Evolutionary conservation across 176 grass and related monocot species (phyloP).

Genomic region (Juncus inflexus): DNA sequence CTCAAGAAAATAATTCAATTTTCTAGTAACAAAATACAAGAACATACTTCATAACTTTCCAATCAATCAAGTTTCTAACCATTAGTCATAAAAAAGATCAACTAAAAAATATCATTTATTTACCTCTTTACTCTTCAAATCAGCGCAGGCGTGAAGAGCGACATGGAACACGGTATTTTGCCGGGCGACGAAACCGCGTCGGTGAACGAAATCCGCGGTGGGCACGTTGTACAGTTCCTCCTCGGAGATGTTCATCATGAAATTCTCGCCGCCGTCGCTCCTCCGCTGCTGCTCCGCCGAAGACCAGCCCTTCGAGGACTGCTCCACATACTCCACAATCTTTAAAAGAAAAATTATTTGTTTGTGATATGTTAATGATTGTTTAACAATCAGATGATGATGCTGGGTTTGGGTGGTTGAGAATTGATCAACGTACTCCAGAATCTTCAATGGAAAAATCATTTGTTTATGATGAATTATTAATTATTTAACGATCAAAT

Average conservation of each 20-base stretch:
- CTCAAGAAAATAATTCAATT: too few species aligned
- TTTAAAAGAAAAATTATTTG: slow-evolving; percentile 22
- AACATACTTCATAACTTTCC: slow-evolving; percentile 9
- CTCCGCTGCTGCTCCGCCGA: slow-evolving; percentile 51
- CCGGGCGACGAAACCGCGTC: slow-evolving; percentile 59
- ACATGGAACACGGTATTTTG: slow-evolving; percentile 84
- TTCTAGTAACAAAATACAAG: not conserved
- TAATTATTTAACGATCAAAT: too few species aligned
- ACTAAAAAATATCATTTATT: slow-evolving; percentile 3
- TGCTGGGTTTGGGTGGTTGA: too few species aligned
- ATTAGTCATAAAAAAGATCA: slow-evolving; percentile 11
- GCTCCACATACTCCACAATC: slow-evolving; percentile 94
- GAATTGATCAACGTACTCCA: slow-evolving; percentile 50
- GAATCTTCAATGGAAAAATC: slow-evolving; percentile 48
- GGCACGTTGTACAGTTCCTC: slow-evolving; percentile 96
- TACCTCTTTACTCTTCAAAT: slow-evolving; percentile 83
- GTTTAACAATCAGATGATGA: too few species aligned
- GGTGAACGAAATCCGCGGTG: slow-evolving; percentile 78
- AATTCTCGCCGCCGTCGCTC: slow-evolving; percentile 77
- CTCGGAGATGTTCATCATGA: slow-evolving; percentile 98
- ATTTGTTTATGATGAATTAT: too few species aligned
- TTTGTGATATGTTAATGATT: too few species aligned
- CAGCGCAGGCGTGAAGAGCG: slow-evolving; percentile 88
- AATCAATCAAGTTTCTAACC: slow-evolving; percentile 13
- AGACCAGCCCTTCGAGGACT: slow-evolving; percentile 86